Base-by-base conservation (phyloP, 805 yeast species). In the Kodamaea kaohsiungensis region DNA sequence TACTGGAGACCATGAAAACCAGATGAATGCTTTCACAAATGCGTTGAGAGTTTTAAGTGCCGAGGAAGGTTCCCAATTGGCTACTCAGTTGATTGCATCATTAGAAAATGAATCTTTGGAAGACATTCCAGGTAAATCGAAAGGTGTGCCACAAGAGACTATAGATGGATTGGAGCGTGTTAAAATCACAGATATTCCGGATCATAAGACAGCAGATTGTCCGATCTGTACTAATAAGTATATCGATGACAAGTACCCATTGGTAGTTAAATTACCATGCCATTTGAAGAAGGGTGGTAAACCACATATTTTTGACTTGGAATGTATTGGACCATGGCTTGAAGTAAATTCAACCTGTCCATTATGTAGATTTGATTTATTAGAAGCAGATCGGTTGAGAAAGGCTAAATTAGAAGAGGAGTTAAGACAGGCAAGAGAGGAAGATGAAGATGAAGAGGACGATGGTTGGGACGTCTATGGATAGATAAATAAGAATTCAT, bases 291-390 rank as follows among this genome's bases (percentile, higher is more conserved):
- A 55, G 13, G 55, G 47, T 2, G 53, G 65, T 13, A 70, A 65
- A 46, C 79, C 75, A 38, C 98, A 92, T 68, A 79, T 79, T 43
- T 92, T 89, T 69, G 98, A 92, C 66, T 75, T 91, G 59, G 98
- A 93, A 60, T 92, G 98, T 67, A 85, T 93, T 39, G 87, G 88
- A 0, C 95, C 96, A 0, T 92, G 98, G 98, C 75, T 93, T 51
- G 82, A 83, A 58, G 74, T 84, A 50, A 84, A 87, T 61, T 73
- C 81, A 1, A 87, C 90, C 0, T 92, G 98, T 65, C 98, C 98
- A 0, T 69, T 93, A 62, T 93, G 98, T 65, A 77, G 98, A 59
- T 83, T 80, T 56, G 86, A 91, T 63, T 82, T 92, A 22, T 66
- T 81, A 17, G 81, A 77, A 35, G 67, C 66, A 4, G 65, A 63